Conservation (phyloP, 768 basidiomycete genomes). For the Rhizopogon vulgaris region DNA sequence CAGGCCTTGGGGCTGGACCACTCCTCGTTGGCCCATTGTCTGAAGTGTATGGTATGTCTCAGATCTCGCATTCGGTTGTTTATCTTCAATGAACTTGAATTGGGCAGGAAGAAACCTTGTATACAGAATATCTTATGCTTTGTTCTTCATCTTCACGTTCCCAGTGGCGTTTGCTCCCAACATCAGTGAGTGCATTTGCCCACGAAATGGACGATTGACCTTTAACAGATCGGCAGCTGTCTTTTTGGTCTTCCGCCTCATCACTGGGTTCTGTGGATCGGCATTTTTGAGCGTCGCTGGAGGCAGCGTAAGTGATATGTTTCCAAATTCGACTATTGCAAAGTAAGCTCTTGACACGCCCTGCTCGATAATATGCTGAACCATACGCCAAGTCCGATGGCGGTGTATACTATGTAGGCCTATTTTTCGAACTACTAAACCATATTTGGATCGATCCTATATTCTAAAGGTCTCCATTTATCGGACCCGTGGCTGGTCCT, state of each 20-base stretch:
- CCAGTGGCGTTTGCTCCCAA: slow-evolving; percentile 72
- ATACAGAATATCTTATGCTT: slow-evolving; percentile 53
- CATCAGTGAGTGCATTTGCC: slow-evolving; percentile 32
- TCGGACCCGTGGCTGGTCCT: slow-evolving; percentile 52
- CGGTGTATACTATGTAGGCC: slow-evolving; percentile 40
- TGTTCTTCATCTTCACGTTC: slow-evolving; percentile 61
- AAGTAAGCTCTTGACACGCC: slow-evolving; percentile 33
- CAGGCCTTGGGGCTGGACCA: slow-evolving; percentile 29
- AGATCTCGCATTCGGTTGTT: not conserved
- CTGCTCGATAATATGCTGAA: slow-evolving; percentile 4
- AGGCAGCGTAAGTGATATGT: slow-evolving; percentile 55
- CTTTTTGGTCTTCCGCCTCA: slow-evolving; percentile 55
- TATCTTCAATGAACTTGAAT: not conserved
- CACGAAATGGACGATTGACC: not conserved
- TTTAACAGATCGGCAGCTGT: slow-evolving; percentile 32
- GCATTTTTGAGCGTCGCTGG: slow-evolving; percentile 61
- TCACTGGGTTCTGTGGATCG: slow-evolving; percentile 48
- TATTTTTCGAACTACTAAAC: not conserved
- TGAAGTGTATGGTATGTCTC: slow-evolving; percentile 26
- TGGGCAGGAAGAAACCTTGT: slow-evolving; percentile 52
- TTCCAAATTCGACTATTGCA: slow-evolving; percentile 48
- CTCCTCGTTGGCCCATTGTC: slow-evolving; percentile 35
- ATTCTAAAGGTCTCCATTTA: slow-evolving; percentile 39
- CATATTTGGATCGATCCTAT: not conserved
- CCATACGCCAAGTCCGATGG: slow-evolving; percentile 41